phyloP scores from a whole-genome alignment of 2,329 filamentous ascomycete genomes.

The Diaporthe humulicola region DNA sequence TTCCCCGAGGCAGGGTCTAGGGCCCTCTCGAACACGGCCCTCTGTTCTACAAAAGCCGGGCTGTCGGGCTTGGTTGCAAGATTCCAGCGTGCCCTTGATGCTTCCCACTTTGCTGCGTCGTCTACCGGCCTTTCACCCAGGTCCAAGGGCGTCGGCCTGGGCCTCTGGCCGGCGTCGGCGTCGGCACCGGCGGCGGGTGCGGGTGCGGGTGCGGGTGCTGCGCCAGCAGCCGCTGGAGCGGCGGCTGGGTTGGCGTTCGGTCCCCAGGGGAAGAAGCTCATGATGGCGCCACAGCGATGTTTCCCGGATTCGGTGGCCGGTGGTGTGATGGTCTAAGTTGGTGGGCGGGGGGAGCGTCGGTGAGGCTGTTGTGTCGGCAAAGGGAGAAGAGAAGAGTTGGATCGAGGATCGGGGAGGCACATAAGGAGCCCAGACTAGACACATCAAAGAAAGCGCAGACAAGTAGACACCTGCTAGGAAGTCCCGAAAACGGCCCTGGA shows the following conservation, averaged over 20 bases:
- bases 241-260: not conserved
- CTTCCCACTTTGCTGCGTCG: conserved; percentile 22
- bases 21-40: conserved; percentile 6
- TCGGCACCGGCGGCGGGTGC: not conserved
- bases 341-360: not conserved
- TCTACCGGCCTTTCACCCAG: not conserved
- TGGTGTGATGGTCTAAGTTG: not conserved
- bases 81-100: conserved; percentile 29
- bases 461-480: not conserved
- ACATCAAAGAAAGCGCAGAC: conserved; percentile 2
- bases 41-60: not conserved
- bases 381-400: not conserved
- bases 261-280: not conserved
- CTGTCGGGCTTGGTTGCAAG: conserved; percentile 16
- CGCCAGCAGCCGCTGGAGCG: not conserved
- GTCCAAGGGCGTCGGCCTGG: not conserved
- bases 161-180: not conserved
- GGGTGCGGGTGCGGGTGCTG: not conserved
- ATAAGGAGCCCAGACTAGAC: not conserved
- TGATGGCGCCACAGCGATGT: conserved; percentile 1
- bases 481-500: conserved; percentile 20
- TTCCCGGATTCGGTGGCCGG: not conserved
- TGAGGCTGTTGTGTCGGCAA: conserved; percentile 14
- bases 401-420: not conserved
- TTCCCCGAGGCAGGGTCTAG: not conserved